A percentile compares a stretch with the other conserved stretches of the same genome.
phyloP scores from a whole-genome alignment of 2,329 filamentous ascomycete genomes.

The Tolypocladium pustulatum region DNA sequence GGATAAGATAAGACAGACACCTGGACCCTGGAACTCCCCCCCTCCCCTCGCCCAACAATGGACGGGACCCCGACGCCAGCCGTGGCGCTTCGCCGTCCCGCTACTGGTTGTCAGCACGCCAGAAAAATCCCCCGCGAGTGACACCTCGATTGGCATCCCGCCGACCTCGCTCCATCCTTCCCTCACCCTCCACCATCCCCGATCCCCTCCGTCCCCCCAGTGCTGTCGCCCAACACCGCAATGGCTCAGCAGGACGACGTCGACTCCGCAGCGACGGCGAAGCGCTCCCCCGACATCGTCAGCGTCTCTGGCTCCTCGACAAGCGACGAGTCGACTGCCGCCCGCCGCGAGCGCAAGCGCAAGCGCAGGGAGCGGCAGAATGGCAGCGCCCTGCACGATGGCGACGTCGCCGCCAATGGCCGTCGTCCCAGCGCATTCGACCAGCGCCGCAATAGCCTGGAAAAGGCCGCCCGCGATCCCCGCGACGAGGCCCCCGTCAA shows the following conservation, averaged over 20 bases:
- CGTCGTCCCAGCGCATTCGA: slow-evolving; percentile 16
- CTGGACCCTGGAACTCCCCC: neutral
- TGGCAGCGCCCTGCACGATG: slow-evolving; percentile 8
- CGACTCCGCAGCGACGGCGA: slow-evolving; percentile 15
- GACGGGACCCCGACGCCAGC: neutral
- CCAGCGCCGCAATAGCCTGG: slow-evolving; percentile 42
- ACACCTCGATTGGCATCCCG: neutral
- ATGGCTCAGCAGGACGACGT: slow-evolving; percentile 19
- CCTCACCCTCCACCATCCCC: neutral
- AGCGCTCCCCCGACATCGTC: slow-evolving; percentile 15
- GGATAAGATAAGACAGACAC: neutral
- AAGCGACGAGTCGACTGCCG: slow-evolving; percentile 15
- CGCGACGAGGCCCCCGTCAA: slow-evolving; percentile 38
- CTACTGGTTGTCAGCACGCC: neutral
- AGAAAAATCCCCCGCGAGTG: neutral
- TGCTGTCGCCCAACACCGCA: neutral
- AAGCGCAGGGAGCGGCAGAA: slow-evolving; percentile 12
- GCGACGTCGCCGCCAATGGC: slow-evolving; percentile 2
- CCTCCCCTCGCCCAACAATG: neutral
- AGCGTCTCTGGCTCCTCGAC: slow-evolving; percentile 18
- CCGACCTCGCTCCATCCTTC: neutral
- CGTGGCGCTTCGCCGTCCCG: neutral
- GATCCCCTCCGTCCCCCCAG: neutral
- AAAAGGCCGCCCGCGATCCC: slow-evolving; percentile 51
- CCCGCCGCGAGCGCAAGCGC: slow-evolving; percentile 11